These are phyloP conservation scores for Dianthus caryophyllus DNA, from an alignment of 148 eudicot genomes.

Conservation along the genomic window DNA sequence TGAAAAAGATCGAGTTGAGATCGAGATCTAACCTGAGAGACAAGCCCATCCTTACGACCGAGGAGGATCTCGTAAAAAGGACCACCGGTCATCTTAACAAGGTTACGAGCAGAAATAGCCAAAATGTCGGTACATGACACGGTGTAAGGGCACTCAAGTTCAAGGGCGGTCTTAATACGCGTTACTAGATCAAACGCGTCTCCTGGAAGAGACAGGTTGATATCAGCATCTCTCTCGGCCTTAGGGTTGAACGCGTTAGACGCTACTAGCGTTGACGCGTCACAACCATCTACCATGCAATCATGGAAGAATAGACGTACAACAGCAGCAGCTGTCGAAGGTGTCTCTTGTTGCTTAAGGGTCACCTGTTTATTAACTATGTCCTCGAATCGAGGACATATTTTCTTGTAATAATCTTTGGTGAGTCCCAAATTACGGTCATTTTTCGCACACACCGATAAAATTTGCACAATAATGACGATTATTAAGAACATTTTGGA, in stretches of 20 bases:
- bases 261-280: slow-evolving; percentile 44
- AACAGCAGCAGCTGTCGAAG: slow-evolving; percentile 48
- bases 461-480: slow-evolving; percentile 10
- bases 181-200: slow-evolving; percentile 64
- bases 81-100: slow-evolving; percentile 66
- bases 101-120: slow-evolving; percentile 46
- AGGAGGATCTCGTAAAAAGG: slow-evolving; percentile 47
- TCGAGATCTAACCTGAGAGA: slow-evolving; percentile 32
- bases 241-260: slow-evolving; percentile 44
- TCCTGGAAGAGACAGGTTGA: slow-evolving; percentile 57
- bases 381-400: slow-evolving; percentile 41
- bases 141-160: slow-evolving; percentile 55
- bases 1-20: background rate
- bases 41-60: slow-evolving; percentile 56
- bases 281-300: slow-evolving; percentile 61
- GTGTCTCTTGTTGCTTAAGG: slow-evolving; percentile 36
- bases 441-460: background rate
- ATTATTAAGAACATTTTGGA: slow-evolving; percentile 6
- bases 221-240: slow-evolving; percentile 54
- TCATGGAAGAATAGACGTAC: slow-evolving; percentile 67
- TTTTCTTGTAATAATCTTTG: slow-evolving; percentile 41
- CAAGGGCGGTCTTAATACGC: slow-evolving; percentile 55
- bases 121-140: slow-evolving; percentile 76
- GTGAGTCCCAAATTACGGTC: background rate
- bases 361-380: slow-evolving; percentile 27